Conservation (phyloP, 2,329 filamentous ascomycete genomes). For the Akanthomyces dipterigenus region DNA sequence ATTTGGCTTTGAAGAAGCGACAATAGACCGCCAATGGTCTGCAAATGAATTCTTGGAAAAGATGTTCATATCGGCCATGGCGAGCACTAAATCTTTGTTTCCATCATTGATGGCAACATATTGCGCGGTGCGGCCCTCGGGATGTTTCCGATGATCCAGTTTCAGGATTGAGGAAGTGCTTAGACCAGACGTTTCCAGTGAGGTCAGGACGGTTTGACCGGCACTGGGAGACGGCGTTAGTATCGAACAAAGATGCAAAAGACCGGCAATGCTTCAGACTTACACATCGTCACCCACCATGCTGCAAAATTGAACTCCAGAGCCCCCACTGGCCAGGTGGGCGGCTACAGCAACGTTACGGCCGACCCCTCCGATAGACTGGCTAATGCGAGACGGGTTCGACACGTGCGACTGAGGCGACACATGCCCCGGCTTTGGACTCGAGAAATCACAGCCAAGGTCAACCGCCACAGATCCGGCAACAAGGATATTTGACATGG, state of each 20-base stretch:
- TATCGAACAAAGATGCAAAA: background rate
- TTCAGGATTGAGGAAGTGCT: constrained; percentile 56
- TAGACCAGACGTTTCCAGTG: constrained; percentile 58
- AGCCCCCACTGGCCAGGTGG: constrained; percentile 55
- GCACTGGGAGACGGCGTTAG: constrained; percentile 38
- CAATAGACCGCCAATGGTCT: constrained; percentile 52
- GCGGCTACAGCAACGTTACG: constrained; percentile 86
- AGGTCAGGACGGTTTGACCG: constrained; percentile 64
- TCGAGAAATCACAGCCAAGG: constrained; percentile 69
- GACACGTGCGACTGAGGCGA: constrained; percentile 65
- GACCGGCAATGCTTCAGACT: constrained; percentile 20
- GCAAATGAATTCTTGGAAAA: constrained; percentile 52
- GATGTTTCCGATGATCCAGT: constrained; percentile 40
- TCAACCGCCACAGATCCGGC: constrained; percentile 89
- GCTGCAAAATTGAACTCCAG: constrained; percentile 67
- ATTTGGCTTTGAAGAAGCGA: constrained; percentile 52
- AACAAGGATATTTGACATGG: constrained; percentile 53
- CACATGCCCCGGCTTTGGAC: constrained; percentile 20
- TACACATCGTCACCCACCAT: constrained; percentile 72
- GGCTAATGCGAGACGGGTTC: constrained; percentile 73
- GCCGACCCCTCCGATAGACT: constrained; percentile 84
- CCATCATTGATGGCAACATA: constrained; percentile 86
- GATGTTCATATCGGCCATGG: constrained; percentile 94
- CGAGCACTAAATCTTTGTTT: constrained; percentile 76
- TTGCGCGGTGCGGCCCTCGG: constrained; percentile 68